phyloP scores from a whole-genome alignment of 495 filamentous ascomycete species.

The Immersiella caudata region DNA sequence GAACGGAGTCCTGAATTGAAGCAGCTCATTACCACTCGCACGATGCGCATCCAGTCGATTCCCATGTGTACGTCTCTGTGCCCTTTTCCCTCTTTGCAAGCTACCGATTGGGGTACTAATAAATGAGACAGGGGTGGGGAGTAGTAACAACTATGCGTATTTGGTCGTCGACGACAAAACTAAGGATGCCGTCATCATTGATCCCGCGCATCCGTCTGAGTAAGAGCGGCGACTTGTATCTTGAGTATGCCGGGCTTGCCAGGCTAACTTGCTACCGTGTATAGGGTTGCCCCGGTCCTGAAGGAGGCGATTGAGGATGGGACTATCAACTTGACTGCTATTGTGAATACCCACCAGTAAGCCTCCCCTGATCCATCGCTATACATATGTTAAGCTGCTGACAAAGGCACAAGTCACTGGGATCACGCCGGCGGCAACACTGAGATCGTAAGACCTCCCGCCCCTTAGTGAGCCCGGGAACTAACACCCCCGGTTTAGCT shows the following conservation, averaged over 20 bases:
- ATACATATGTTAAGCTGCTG: neutral
- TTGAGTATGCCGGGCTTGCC: neutral
- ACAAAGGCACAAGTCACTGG: slow-evolving; percentile 65
- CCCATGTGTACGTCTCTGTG: slow-evolving; percentile 82
- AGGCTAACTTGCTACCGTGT: neutral
- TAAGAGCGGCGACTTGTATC: slow-evolving; percentile 45
- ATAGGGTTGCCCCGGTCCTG: slow-evolving; percentile 79
- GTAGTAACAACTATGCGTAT: slow-evolving; percentile 94
- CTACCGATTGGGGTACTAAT: neutral
- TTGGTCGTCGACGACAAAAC: slow-evolving; percentile 89
- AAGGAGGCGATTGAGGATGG: slow-evolving; percentile 69
- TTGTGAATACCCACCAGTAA: slow-evolving; percentile 97
- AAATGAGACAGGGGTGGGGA: slow-evolving; percentile 74
- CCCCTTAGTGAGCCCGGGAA: neutral
- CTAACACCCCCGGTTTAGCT: slow-evolving; percentile 59
- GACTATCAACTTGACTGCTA: slow-evolving; percentile 79
- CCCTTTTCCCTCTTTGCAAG: too few species aligned
- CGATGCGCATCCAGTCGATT: slow-evolving; percentile 96
- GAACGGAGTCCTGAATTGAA: neutral
- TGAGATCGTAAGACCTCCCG: slow-evolving; percentile 61
- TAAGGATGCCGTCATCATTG: slow-evolving; percentile 88
- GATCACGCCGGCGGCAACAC: slow-evolving; percentile 94
- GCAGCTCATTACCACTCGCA: slow-evolving; percentile 44
- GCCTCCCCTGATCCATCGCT: slow-evolving; percentile 29
- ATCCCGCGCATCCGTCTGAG: slow-evolving; percentile 92